A percentile compares a stretch with the other conserved stretches of the same genome.
These are phyloP conservation scores for Phycomyces blakesleeanus DNA, from an alignment of 192 early-diverging fungal species.

Conservation along the genomic window DNA sequence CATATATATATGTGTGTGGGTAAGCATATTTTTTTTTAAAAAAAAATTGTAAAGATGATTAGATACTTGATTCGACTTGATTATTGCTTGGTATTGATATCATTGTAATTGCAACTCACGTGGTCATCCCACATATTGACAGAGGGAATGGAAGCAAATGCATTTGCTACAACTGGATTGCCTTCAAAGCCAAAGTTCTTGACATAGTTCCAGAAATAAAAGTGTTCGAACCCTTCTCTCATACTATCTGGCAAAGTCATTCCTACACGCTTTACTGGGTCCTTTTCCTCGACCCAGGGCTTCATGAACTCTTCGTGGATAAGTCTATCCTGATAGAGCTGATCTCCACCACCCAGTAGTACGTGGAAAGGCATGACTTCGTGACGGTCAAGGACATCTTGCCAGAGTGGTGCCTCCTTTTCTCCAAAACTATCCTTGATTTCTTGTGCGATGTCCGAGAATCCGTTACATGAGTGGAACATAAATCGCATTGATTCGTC, in stretches of 20 bases:
- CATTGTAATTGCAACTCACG: slow-evolving; percentile 31
- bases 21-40: no score
- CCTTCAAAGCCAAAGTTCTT: slow-evolving; percentile 29
- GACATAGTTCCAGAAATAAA: slow-evolving; percentile 32
- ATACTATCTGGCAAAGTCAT: slow-evolving; percentile 17
- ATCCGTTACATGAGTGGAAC: slow-evolving; percentile 74
- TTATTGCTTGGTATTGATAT: no score
- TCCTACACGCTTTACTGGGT: slow-evolving; percentile 24
- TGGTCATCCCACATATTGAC: slow-evolving; percentile 84
- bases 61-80: no score
- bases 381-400: slow-evolving; percentile 62
- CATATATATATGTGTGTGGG: not conserved
- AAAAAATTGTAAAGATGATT: no score
- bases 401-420: slow-evolving; percentile 57
- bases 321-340: slow-evolving; percentile 63
- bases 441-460: slow-evolving; percentile 50
- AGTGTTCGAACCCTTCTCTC: slow-evolving; percentile 27
- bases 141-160: slow-evolving; percentile 73
- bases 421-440: slow-evolving; percentile 44
- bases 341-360: slow-evolving; percentile 73
- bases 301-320: slow-evolving; percentile 54
- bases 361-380: slow-evolving; percentile 59
- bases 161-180: slow-evolving; percentile 48
- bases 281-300: slow-evolving; percentile 50
- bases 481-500: slow-evolving; percentile 59